These are phyloP conservation scores for Petunia secreta DNA, from an alignment of 257 asterid species.

Conservation along the genomic window DNA sequence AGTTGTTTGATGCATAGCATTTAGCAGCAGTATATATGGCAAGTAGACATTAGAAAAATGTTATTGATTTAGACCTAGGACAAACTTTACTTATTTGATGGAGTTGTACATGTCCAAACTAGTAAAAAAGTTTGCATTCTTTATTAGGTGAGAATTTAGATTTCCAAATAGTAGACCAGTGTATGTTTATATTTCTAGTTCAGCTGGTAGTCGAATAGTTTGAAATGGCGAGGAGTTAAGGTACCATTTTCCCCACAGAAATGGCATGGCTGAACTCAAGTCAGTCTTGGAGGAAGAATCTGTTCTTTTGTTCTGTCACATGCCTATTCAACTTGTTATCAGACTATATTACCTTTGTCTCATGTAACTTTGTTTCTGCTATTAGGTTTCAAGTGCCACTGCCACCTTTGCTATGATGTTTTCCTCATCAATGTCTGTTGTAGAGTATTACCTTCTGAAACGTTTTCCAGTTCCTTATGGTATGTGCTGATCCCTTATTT, in stretches of 20 bases:
- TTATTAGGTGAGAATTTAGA: background rate
- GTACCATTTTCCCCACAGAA: background rate
- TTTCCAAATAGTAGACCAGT: background rate
- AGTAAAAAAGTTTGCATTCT: background rate
- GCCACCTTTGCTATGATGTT: conserved; percentile 99
- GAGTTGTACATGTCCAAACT: conserved; percentile 13
- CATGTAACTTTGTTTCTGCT: conserved; percentile 19
- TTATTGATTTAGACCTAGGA: background rate
- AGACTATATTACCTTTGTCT: background rate
- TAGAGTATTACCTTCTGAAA: conserved; percentile 86
- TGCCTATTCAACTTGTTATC: background rate
- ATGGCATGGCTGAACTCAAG: background rate
- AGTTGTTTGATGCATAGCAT: background rate
- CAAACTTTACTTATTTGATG: background rate
- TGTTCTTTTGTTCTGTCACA: background rate
- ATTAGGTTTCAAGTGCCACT: conserved; percentile 96
- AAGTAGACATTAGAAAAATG: conserved; percentile 11
- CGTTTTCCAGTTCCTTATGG: conserved; percentile 98
- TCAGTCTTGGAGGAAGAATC: background rate
- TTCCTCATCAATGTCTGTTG: conserved; percentile 98
- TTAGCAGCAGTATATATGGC: background rate
- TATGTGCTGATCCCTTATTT: conserved; percentile 34
- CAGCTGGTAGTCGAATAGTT: background rate
- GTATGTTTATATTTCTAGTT: background rate
- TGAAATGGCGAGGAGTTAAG: background rate